Evolutionary conservation across 23 red algal genomes (phyloP), one percentile per base, ranked within the genome.

Genomic region (Cyanidiococcus yangmingshanensis): DNA sequence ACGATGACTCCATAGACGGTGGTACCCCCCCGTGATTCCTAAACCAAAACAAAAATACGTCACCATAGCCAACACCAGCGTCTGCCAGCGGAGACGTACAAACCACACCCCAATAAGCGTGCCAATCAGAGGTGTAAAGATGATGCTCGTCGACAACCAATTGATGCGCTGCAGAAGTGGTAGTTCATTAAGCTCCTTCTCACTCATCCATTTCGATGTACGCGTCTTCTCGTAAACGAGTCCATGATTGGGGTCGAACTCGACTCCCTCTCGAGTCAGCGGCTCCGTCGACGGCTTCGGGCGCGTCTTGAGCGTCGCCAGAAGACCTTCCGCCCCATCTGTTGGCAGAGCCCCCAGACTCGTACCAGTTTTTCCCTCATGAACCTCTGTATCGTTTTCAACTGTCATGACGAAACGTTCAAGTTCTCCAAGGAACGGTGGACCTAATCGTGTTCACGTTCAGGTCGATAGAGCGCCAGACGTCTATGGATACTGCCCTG

Each of bases 131-230:
- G 92, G 92, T 15, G 84, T 58, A 51, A 96, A 96, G 86, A 96
- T 96, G 58, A 96, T 96, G 41, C 74, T 85, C 38, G 92, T 96
- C 39, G 92, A 96, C 25, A 96, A 50, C 92, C 92, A 96, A 76
- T 96, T 96, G 57, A 96, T 88, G 24, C 92, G 85, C 50, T 90
- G 85, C 16, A 90, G 71, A 18, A 90, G 67, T 24, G 92, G 92
- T 12, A 96, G 87, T 38, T 88, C 80, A 76, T 77, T 79, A 21
- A 96, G 87, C 38, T 96, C 92, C 77, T 87, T 82, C 68, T 96
- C 92, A 31, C 83, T 90, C 85, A 96, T 89, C 38, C 87, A 96
- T 67, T 90, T 90, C 29, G 87, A 90, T 38, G 63, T 39, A 77
- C 90, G 90, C 36, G 86, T 90, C 79, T 90, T 90, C 79, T 96